These are phyloP conservation scores for Neurospora intermedia DNA, from an alignment of 495 filamentous ascomycete species.

Conservation along the genomic window DNA sequence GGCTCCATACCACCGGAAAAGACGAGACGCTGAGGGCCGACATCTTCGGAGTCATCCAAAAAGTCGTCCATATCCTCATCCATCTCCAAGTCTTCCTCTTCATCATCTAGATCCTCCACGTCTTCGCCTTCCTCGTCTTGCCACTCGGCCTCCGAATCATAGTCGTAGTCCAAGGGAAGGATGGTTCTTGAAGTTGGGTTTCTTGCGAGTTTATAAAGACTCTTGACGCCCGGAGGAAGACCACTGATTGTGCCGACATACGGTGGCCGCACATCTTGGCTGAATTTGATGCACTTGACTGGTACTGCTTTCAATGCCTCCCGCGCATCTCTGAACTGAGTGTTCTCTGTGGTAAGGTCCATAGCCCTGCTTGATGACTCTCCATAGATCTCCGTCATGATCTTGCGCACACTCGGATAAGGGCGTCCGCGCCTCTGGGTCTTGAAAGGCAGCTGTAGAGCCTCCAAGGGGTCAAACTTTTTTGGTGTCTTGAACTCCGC, in stretches of 20 bases:
- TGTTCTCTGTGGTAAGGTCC: slow-evolving; percentile 29
- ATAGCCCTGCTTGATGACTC: slow-evolving; percentile 11
- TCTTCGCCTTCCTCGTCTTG: slow-evolving; percentile 51
- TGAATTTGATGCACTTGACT: slow-evolving; percentile 71
- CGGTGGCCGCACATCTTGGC: slow-evolving; percentile 80
- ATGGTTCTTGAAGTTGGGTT: slow-evolving; percentile 55
- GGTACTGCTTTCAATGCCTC: slow-evolving; percentile 51
- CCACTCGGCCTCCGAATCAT: slow-evolving; percentile 94
- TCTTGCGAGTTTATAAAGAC: slow-evolving; percentile 49
- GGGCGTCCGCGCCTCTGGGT: slow-evolving; percentile 40
- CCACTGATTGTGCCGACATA: slow-evolving; percentile 79
- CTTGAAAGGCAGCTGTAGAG: slow-evolving; percentile 49
- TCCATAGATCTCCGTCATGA: slow-evolving; percentile 40
- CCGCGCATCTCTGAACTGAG: slow-evolving; percentile 31
- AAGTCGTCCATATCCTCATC: slow-evolving; percentile 67
- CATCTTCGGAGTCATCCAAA: slow-evolving; percentile 59
- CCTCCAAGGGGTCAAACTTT: slow-evolving; percentile 42
- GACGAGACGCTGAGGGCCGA: slow-evolving; percentile 28
- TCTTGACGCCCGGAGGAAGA: slow-evolving; percentile 29
- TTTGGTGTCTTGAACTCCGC: slow-evolving; percentile 16
- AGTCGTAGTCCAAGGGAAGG: slow-evolving; percentile 76
- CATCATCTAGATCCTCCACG: slow-evolving; percentile 57
- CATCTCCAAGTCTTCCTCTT: slow-evolving; percentile 53
- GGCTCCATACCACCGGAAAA: slow-evolving; percentile 62
- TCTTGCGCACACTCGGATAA: slow-evolving; percentile 49